These are phyloP conservation scores for Coleophoma crateriformis DNA, from an alignment of 2,329 filamentous ascomycete genomes.

Conservation along the genomic window DNA sequence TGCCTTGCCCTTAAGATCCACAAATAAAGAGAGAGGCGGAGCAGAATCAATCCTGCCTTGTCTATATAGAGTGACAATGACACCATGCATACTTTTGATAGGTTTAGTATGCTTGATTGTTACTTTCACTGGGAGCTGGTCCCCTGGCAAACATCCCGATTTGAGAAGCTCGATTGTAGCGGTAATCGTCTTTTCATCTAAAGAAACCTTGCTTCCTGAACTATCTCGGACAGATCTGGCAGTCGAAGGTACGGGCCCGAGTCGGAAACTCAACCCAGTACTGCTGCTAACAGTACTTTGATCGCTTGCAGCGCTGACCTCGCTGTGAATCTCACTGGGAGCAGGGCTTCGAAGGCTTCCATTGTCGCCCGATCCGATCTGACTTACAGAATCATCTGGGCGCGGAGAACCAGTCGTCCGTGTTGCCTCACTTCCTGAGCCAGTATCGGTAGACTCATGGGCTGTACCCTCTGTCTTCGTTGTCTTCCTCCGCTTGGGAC, in stretches of 20 bases:
- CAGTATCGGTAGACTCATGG: constrained; percentile 15
- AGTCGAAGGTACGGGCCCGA: constrained; percentile 29
- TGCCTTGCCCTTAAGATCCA: constrained; percentile 49
- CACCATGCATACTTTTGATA: constrained; percentile 85
- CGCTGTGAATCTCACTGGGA: constrained; percentile 56
- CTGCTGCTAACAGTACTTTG: constrained; percentile 47
- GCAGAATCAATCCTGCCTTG: constrained; percentile 84
- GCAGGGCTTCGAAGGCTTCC: constrained; percentile 39
- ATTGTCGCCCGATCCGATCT: constrained; percentile 28
- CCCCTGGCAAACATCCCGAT: constrained; percentile 81
- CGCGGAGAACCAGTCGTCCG: constrained; percentile 14
- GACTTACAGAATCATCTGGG: constrained; percentile 25
- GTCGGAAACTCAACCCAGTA: constrained; percentile 38
- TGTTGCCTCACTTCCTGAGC: constrained; percentile 15
- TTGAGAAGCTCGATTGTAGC: constrained; percentile 78
- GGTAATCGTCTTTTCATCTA: constrained; percentile 75
- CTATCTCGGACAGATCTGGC: constrained; percentile 37
- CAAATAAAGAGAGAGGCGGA: constrained; percentile 46
- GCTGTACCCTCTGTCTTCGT: constrained; percentile 7
- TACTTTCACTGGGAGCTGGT: constrained; percentile 74
- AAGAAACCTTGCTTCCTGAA: constrained; percentile 43
- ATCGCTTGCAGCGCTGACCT: constrained; percentile 63
- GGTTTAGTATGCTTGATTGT: constrained; percentile 82
- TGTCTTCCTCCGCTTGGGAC: constrained; percentile 43
- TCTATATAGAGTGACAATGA: constrained; percentile 88